Evolutionary conservation across 306 rosid species (phyloP).

Genomic region (Delonix regia): DNA sequence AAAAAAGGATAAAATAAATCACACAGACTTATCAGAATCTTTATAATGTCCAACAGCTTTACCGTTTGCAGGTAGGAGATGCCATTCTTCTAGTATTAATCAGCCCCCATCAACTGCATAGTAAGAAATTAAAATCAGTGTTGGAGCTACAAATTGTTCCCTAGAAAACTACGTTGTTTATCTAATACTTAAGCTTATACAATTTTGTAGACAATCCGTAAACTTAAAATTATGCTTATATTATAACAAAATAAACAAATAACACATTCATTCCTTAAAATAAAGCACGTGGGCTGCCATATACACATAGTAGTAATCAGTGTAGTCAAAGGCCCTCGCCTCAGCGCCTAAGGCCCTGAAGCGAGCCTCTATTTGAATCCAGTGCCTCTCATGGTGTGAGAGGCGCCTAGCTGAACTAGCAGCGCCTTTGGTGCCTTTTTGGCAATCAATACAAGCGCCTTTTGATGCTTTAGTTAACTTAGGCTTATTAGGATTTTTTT

Average conservation of each 20-base stretch:
- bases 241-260: background rate
- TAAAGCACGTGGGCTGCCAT: background rate
- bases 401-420: too few species aligned
- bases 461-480: too few species aligned
- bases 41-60: background rate
- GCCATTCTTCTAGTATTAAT: slow-evolving; percentile 33
- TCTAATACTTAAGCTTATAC: background rate
- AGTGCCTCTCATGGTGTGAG: too few species aligned
- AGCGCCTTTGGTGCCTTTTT: too few species aligned
- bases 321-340: too few species aligned
- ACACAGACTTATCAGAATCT: slow-evolving; percentile 23
- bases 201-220: background rate
- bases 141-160: background rate
- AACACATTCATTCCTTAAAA: background rate
- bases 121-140: slow-evolving; percentile 33
- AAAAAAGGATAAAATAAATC: background rate
- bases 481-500: too few species aligned
- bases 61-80: slow-evolving; percentile 4
- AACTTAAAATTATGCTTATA: background rate
- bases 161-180: background rate
- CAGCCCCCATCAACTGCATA: slow-evolving; percentile 85
- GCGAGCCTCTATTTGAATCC: too few species aligned
- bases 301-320: too few species aligned
- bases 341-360: too few species aligned
- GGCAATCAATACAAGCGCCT: too few species aligned